A percentile compares a stretch with the other conserved stretches of the same genome.
Evolutionary conservation across 345 rosid species (phyloP).

Genomic region (Brassica rapa): DNA sequence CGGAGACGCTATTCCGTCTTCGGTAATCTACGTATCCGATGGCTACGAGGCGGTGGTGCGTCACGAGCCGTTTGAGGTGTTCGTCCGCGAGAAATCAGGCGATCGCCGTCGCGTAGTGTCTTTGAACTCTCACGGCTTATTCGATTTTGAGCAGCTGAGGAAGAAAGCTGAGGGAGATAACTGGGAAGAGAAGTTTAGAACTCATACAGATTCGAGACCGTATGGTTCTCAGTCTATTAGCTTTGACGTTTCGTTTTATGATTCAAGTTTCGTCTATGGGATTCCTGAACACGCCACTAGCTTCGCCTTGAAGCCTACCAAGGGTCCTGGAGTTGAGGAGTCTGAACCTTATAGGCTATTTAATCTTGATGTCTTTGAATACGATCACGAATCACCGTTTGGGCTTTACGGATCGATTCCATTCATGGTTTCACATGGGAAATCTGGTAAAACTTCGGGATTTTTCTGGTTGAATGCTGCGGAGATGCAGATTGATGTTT

Average conservation of each 20-base stretch:
- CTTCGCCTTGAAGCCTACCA: slow-evolving; percentile 82
- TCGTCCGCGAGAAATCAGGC: slow-evolving; percentile 60
- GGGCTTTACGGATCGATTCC: slow-evolving; percentile 96
- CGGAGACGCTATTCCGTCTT: slow-evolving; percentile 55
- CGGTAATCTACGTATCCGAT: slow-evolving; percentile 64
- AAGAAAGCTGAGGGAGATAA: slow-evolving; percentile 68
- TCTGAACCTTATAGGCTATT: slow-evolving; percentile 92
- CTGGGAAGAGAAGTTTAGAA: slow-evolving; percentile 88
- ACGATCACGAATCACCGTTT: slow-evolving; percentile 83
- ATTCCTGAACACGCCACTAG: slow-evolving; percentile 92
- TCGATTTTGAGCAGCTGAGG: slow-evolving; percentile 89
- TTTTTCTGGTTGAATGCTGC: slow-evolving; percentile 99
- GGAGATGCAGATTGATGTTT: slow-evolving; percentile 98
- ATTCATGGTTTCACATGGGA: slow-evolving; percentile 87
- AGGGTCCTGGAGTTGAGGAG: slow-evolving; percentile 82
- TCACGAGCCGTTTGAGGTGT: slow-evolving; percentile 87
- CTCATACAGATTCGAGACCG: slow-evolving; percentile 82
- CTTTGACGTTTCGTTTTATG: slow-evolving; percentile 90
- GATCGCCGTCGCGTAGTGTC: slow-evolving; percentile 63
- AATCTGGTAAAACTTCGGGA: slow-evolving; percentile 67
- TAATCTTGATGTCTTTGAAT: slow-evolving; percentile 94
- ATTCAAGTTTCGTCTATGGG: slow-evolving; percentile 80
- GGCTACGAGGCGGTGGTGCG: slow-evolving; percentile 78
- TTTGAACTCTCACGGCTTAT: slow-evolving; percentile 75
- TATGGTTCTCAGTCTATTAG: slow-evolving; percentile 92